phyloP scores from a whole-genome alignment of 139 green algal genomes.

The Chlorella vulgaris region DNA sequence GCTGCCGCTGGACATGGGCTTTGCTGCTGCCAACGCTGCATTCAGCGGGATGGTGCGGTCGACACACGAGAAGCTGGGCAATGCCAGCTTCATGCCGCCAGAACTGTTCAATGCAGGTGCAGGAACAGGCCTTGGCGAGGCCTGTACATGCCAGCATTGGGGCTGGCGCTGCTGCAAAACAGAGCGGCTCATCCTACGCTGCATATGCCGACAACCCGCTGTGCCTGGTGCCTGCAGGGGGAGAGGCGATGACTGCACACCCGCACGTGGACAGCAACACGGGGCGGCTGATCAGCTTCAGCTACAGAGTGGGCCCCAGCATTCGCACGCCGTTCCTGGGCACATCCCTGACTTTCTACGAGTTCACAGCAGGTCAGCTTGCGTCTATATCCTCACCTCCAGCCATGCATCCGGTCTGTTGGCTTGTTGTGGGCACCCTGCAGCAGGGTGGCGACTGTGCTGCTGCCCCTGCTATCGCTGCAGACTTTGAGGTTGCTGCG shows the following conservation, averaged over 20 bases:
- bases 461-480: neutral
- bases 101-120: slow-evolving; percentile 23
- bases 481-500: slow-evolving; percentile 14
- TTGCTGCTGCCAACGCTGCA: neutral
- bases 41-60: slow-evolving; percentile 28
- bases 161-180: too few species aligned
- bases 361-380: slow-evolving; percentile 35
- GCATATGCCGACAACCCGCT: neutral
- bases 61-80: neutral
- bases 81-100: neutral
- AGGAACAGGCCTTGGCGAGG: too few species aligned
- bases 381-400: too few species aligned
- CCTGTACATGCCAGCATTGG: too few species aligned
- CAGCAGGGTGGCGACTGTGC: neutral
- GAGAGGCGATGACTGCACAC: slow-evolving; percentile 53
- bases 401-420: too few species aligned
- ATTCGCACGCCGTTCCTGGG: slow-evolving; percentile 6
- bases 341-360: slow-evolving; percentile 52
- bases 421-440: too few species aligned
- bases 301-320: slow-evolving; percentile 13
- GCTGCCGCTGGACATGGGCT: slow-evolving; percentile 51
- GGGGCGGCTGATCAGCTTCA: slow-evolving; percentile 40
- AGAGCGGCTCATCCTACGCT: too few species aligned
- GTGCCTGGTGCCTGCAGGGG: slow-evolving; percentile 26
- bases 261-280: slow-evolving; percentile 45